Base-by-base conservation (phyloP, 225 moss, liverwort and hornwort species). In the Bryoerythrophyllum caledonicum region DNA sequence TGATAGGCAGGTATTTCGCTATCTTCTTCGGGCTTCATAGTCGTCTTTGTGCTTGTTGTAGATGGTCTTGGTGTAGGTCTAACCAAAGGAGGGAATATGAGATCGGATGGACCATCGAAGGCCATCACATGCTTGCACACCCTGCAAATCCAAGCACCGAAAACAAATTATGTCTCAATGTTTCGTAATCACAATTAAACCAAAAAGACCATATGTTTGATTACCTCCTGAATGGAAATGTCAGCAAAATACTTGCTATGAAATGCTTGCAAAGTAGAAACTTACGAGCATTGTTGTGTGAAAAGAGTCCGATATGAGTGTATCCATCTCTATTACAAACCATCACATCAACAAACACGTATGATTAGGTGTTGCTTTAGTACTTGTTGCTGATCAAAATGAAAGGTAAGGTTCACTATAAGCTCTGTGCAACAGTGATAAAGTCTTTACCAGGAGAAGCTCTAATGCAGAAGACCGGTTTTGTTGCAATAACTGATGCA, bases 121-220 rank as follows among this genome's bases (percentile, higher is more conserved):
- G 72, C 72, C 72, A 72, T 72, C 60, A 72, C 60, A n/a, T 72
- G 72, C 30, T 72, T 60, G 60, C 72, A 72, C 28, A 60, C 72
- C 72, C 60, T 72, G 72, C 44, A 60, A 72, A n/a, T 72, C 30
- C 60, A 72, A 71, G 71, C 26, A 57, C 26, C 26, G 1, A 71
- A 19, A 41, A 25, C 19, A 6, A 38, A 38, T 38, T 8, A 38
- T 34, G 6, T 6, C 0, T 34, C 0, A 38, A 38, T 38, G 38
- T 38, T 38, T 38, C 38, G 38, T 38, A 38, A 8, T 10, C 38
- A 38, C 38, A 38, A 38, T 38, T 10, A 44, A 59, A 10, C 11
- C 17, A 49, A 59, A 44, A 59, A 14, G 7, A 60, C 20, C 59
- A 71, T 59, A n/a, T 14, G n/a, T 27, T 41, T 20, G 28, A 71